Conservation (phyloP, 441 rosid genomes). For the Erodium chrysanthum region DNA sequence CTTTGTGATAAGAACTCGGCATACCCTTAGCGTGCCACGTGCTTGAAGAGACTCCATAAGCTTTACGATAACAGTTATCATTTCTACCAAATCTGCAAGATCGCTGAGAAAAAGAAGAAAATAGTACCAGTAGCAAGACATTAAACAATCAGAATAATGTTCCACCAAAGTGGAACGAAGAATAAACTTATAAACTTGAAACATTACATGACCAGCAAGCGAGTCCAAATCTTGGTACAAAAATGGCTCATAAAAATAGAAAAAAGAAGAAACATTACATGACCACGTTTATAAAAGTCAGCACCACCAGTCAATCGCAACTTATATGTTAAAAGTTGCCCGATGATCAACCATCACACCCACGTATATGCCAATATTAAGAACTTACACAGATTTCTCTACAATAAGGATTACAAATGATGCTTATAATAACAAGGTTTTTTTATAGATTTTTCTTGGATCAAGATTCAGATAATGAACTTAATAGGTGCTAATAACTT, state of each 20-base stretch:
- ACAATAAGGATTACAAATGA: conserved; percentile 2
- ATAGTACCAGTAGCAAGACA: conserved; percentile 18
- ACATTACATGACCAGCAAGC: too few relatives aligned
- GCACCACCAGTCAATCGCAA: not conserved
- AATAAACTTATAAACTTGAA: not conserved
- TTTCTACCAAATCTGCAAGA: conserved; percentile 91
- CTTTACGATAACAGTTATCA: conserved; percentile 47
- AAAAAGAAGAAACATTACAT: too few relatives aligned
- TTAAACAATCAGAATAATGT: not conserved
- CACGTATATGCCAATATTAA: not conserved
- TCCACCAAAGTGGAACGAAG: not conserved
- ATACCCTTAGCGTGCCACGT: conserved; percentile 88
- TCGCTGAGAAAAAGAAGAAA: conserved; percentile 46
- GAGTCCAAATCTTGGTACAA: too few relatives aligned
- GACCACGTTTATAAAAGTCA: not conserved
- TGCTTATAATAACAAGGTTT: not conserved
- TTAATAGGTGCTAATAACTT: not conserved
- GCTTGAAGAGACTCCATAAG: conserved; percentile 89
- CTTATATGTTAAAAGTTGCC: not conserved
- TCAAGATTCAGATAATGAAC: not conserved
- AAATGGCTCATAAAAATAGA: too few relatives aligned
- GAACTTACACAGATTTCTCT: not conserved
- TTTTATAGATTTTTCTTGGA: not conserved
- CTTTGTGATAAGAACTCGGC: conserved; percentile 18
- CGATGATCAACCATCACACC: not conserved